phyloP scores from a whole-genome alignment of 805 yeast species.

The Candida tammaniensis region DNA sequence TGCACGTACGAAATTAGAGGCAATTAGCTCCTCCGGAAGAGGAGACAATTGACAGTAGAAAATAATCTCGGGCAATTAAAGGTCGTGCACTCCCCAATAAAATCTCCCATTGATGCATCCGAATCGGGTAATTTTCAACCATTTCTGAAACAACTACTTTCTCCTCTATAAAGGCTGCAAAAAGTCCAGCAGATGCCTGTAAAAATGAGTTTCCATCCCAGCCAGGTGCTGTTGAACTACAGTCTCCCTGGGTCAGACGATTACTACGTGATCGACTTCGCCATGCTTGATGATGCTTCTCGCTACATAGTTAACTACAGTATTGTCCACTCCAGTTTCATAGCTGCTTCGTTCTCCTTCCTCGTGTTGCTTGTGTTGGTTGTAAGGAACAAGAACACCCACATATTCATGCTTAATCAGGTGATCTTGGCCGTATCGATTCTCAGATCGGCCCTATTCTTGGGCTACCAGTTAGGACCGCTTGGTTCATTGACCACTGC shows the following conservation, averaged over 20 bases:
- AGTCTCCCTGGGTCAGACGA: conserved; percentile 12
- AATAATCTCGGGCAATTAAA: no score
- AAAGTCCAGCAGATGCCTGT: neutral
- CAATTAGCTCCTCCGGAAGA: no score
- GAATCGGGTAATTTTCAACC: conserved; percentile 11
- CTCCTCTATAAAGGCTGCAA: neutral
- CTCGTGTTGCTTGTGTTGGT: conserved; percentile 14
- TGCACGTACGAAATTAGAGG: no score
- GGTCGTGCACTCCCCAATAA: neutral
- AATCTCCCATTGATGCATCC: conserved; percentile 9
- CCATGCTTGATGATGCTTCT: conserved; percentile 12
- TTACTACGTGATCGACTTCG: conserved; percentile 12
- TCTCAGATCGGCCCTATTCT: conserved; percentile 59
- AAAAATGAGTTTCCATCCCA: conserved; percentile 2
- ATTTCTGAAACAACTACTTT: conserved; percentile 3
- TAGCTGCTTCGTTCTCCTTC: conserved; percentile 17
- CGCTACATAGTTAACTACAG: conserved; percentile 8
- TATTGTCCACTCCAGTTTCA: conserved; percentile 16
- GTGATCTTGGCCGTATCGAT: conserved; percentile 52
- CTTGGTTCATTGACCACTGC: conserved; percentile 48
- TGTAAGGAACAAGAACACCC: conserved; percentile 51
- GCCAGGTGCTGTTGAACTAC: conserved; percentile 13
- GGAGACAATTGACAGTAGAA: no score
- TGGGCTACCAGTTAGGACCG: conserved; percentile 44
- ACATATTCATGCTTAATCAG: conserved; percentile 74